phyloP scores from a whole-genome alignment of 2,329 filamentous ascomycete species.

The Herpotrichia juniperi region DNA sequence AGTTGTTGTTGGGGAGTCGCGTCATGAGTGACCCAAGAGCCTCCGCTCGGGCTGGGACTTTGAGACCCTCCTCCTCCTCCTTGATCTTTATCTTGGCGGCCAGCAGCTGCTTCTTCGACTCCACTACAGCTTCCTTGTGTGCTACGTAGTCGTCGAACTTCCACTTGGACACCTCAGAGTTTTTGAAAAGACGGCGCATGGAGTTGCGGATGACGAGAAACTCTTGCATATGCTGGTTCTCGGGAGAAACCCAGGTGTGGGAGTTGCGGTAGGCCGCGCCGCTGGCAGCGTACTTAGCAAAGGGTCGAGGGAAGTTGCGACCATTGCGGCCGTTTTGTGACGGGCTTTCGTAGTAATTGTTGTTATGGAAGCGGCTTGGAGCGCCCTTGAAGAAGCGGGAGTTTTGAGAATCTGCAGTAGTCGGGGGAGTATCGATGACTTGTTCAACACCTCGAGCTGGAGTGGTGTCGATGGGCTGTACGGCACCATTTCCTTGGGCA shows the following conservation, averaged over 20 bases:
- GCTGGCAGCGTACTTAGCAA: neutral
- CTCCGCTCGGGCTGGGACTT: constrained; percentile 9
- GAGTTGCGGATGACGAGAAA: constrained; percentile 40
- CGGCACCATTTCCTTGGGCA: neutral
- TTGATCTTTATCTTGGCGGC: constrained; percentile 17
- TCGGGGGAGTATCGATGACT: neutral
- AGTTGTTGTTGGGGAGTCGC: constrained; percentile 26
- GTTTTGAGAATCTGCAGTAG: neutral
- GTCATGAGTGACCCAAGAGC: constrained; percentile 19
- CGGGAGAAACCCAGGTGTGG: constrained; percentile 32
- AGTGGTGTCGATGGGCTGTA: neutral
- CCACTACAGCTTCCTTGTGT: constrained; percentile 34
- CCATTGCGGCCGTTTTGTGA: neutral
- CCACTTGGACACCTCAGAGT: constrained; percentile 41
- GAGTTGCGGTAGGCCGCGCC: constrained; percentile 16
- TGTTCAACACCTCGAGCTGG: too few species aligned
- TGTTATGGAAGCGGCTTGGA: too few species aligned
- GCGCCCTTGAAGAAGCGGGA: neutral
- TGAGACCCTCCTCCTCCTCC: constrained; percentile 13
- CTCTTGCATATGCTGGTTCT: constrained; percentile 30
- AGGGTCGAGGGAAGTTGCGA: neutral
- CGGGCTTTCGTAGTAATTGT: neutral
- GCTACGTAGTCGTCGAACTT: constrained; percentile 38
- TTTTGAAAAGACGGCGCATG: constrained; percentile 42
- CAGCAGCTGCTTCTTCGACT: constrained; percentile 20